These are phyloP conservation scores for Avena insularis DNA, from an alignment of 176 grass and related monocot genomes.

Conservation along the genomic window DNA sequence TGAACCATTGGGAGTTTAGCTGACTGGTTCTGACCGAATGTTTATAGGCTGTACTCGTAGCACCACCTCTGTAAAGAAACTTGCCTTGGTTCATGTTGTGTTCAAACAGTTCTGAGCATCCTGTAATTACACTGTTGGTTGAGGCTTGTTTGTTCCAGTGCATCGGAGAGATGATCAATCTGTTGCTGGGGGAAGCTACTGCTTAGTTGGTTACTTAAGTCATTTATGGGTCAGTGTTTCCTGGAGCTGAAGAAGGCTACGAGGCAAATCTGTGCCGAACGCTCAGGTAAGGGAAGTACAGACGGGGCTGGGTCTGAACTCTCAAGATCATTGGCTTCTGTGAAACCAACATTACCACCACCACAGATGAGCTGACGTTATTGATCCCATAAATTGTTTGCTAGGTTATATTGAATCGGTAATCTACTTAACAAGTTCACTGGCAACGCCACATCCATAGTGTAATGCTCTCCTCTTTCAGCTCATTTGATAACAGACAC, in stretches of 20 bases:
- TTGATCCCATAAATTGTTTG: not conserved
- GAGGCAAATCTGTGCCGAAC: not conserved
- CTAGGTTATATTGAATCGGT: not conserved
- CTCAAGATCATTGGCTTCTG: not conserved
- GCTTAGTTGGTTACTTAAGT: not conserved
- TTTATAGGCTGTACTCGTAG: constrained; percentile 47
- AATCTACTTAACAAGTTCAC: not conserved
- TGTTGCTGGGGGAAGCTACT: not conserved
- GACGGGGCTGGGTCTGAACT: not conserved
- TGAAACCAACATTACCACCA: no score
- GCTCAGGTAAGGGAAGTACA: not conserved
- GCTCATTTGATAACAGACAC: no score
- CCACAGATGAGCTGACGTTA: not conserved
- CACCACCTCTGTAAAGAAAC: constrained; percentile 42
- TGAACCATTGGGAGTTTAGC: constrained; percentile 30
- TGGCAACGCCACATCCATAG: not conserved
- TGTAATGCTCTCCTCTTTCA: no score
- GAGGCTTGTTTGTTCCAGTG: not conserved
- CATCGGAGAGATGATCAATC: not conserved
- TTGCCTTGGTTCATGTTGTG: not conserved
- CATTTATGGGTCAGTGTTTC: not conserved
- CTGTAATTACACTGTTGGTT: not conserved
- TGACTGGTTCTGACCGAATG: constrained; percentile 43
- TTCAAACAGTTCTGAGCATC: not conserved
- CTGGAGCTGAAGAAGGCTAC: not conserved